Evolutionary conservation across 495 filamentous ascomycete species (phyloP).

Genomic region (Penicillium longicatenatum): DNA sequence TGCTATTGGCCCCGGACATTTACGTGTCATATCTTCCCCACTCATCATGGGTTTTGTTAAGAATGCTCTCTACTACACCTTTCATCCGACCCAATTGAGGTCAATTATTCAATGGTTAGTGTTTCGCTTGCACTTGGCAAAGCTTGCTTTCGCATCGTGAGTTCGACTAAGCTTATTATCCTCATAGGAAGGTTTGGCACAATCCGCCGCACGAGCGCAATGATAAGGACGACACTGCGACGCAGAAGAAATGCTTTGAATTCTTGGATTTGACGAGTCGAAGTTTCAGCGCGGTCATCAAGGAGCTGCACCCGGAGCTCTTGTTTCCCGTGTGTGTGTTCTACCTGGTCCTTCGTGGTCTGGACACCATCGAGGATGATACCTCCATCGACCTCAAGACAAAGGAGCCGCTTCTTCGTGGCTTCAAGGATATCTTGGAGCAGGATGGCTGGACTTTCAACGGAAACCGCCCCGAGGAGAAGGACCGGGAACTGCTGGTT

Average conservation of each 20-base stretch:
- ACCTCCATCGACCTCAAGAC: slow-evolving; percentile 80
- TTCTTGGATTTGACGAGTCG: slow-evolving; percentile 87
- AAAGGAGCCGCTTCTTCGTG: slow-evolving; percentile 85
- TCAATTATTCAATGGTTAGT: slow-evolving; percentile 90
- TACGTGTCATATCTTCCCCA: slow-evolving; percentile 12
- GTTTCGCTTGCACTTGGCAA: background rate
- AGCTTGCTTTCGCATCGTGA: background rate
- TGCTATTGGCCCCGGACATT: slow-evolving; percentile 5
- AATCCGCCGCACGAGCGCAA: slow-evolving; percentile 87
- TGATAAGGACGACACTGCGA: slow-evolving; percentile 68
- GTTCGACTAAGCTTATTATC: slow-evolving; percentile 1
- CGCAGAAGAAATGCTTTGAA: slow-evolving; percentile 78
- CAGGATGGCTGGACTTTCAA: slow-evolving; percentile 87
- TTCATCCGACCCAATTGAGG: slow-evolving; percentile 79
- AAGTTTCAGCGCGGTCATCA: slow-evolving; percentile 90
- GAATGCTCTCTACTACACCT: slow-evolving; percentile 70
- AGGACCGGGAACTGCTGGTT: slow-evolving; percentile 88
- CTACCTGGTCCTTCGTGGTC: slow-evolving; percentile 85
- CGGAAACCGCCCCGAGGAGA: slow-evolving; percentile 87
- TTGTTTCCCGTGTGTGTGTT: slow-evolving; percentile 90
- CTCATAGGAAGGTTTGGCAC: slow-evolving; percentile 90
- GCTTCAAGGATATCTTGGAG: slow-evolving; percentile 76
- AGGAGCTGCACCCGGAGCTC: slow-evolving; percentile 92
- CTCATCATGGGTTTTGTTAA: slow-evolving; percentile 54
- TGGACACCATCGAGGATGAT: slow-evolving; percentile 98